A percentile compares a stretch with the other conserved stretches of the same genome.
These are phyloP conservation scores for Saccharomyces pastorianus DNA, from an alignment of 1,139 yeast species.

Conservation along the genomic window DNA sequence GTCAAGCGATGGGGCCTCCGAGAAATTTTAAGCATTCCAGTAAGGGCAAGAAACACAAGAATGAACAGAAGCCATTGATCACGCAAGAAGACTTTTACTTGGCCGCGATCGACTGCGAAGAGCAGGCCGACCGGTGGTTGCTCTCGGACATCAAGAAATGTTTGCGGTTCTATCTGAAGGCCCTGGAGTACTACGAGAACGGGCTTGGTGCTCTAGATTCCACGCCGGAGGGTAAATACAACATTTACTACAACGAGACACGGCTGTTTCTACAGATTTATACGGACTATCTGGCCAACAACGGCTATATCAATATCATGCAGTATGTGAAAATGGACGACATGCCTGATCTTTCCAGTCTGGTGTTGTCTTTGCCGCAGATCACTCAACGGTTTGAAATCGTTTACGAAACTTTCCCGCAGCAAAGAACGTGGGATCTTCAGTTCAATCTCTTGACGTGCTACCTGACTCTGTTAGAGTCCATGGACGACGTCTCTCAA, in stretches of 20 bases:
- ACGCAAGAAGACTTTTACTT: constrained; percentile 28
- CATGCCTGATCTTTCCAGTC: constrained; percentile 11
- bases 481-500: constrained; percentile 8
- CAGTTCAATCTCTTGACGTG: constrained; percentile 27
- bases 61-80: constrained; percentile 9
- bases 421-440: constrained; percentile 28
- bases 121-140: constrained; percentile 32
- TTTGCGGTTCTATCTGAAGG: constrained; percentile 23
- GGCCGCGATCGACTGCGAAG: constrained; percentile 28
- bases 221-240: constrained; percentile 17
- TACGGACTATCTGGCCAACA: constrained; percentile 25
- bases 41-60: constrained; percentile 5
- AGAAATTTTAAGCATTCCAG: background rate
- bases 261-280: constrained; percentile 26
- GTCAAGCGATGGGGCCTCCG: background rate
- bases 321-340: constrained; percentile 24
- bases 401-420: constrained; percentile 15
- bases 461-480: constrained; percentile 22
- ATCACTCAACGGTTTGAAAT: constrained; percentile 21
- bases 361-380: constrained; percentile 16
- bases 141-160: constrained; percentile 30
- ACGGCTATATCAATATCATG: constrained; percentile 27
- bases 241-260: constrained; percentile 27
- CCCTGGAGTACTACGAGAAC: constrained; percentile 22
- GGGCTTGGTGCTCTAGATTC: constrained; percentile 18